Base-by-base conservation (phyloP, 345 rosid genomes). In the Litchi chinensis region DNA sequence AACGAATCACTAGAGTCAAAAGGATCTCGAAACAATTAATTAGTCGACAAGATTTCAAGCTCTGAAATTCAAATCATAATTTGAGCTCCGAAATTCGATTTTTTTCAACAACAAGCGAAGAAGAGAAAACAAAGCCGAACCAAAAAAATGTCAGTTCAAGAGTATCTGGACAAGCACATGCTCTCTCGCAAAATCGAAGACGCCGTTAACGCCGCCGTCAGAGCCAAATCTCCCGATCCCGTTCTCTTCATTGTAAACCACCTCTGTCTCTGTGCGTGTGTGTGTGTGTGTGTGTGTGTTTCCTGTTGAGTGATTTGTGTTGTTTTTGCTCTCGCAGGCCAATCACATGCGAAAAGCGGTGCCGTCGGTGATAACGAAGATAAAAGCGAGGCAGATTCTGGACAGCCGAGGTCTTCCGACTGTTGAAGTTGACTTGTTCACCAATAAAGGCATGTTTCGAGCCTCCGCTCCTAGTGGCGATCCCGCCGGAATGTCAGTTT, bases 161-260 rank as follows among this genome's bases (percentile, higher is more conserved):
- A 96, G 84, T 94, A 94, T 77, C 87, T 94, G 70, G 97, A 94
- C 86, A 91, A 91, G 90, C 94, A 96, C 83, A 50, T 85, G 89
- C 98, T 93, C 75, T 94, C 97, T 57, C 95, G 98, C 77, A 96
- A 89, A 86, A 96, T 96, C 73, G 99, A 96, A 83, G 99, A 94
- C 80, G 99, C 99, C 85, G 98, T 95, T 77, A 95, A 95, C 88
- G 99, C 99, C 70, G 95, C 99, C 78, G 98, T 96, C 75, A 87
- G 97, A 82, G 97, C 97, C 71, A 94, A 94, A 88, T 86, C 95
- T 85, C 64, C 92, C 76, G 98, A 94, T 90, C 98, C 98, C 76
- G 93, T 96, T 70, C 97, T 94, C 81, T 94, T 94, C 92, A 96
- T 96, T 85, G 98, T 96, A 78, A 60, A 73, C 62, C 70, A 50